Base-by-base conservation (phyloP, 495 filamentous ascomycete species). In the Stereocaulon alpinum region DNA sequence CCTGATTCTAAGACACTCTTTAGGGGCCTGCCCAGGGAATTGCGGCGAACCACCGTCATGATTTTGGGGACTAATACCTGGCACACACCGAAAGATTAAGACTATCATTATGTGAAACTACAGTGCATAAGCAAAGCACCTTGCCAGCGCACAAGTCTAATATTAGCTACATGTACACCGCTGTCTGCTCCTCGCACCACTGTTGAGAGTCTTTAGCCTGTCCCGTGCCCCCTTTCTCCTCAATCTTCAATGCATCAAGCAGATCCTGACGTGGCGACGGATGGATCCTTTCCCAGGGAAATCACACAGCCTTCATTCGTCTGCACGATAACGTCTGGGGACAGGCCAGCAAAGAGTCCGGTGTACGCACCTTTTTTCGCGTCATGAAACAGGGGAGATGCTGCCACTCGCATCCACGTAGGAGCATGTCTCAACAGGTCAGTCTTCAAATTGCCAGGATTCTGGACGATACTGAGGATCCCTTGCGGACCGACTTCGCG, bases 361-460 rank as follows among this genome's bases (percentile, higher is more conserved):
- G 74, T 79, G 54, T 76, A 71, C 1, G 73, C 76, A 1, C 72
- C 71, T 40, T 66, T 20, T n/a, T 61, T 62, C 15, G 69, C 56
- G 14, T 59, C 40, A 50, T 73, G 54, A 3, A 74, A 61, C 22
- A 76, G 20, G n/a, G 66, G 52, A 18, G 44, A 24, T 54, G 61
- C 11, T 20, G 66, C 58, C n/a, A 66, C 41, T 32, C 65, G 43
- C 43, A 62, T 60, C 29, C 43, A 62, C 2, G 52, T n/a, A 10
- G 7, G 34, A 44, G 56, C 56, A 15, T 69, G 55, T n/a, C 64
- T 60, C 58, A 66, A 68, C 32, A 71, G 67, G 6, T 67, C 51
- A 0, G 72, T 64, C 50, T 71, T 66, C 44, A 80, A 52, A 17
- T 69, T 71, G 11, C 76, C 77, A 0, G 75, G 74, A 56, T 77